A percentile compares a stretch with the other conserved stretches of the same genome.
Conservation (phyloP, 495 filamentous ascomycete genomes). For the Penicillium daleae region DNA sequence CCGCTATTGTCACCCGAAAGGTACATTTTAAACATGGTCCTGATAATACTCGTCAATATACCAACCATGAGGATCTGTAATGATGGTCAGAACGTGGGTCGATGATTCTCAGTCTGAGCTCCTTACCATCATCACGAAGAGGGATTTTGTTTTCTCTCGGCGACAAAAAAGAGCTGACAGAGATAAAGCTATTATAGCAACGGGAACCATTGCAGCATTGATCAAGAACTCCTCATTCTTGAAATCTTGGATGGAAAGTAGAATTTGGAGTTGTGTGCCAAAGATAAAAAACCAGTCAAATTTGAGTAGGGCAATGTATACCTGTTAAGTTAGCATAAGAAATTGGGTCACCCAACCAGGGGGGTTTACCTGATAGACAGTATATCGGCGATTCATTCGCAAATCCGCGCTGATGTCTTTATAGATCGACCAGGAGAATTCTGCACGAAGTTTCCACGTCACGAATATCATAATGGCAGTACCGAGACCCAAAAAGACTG, state of each 20-base stretch:
- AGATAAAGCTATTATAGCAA: conserved; percentile 17
- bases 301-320: conserved; percentile 27
- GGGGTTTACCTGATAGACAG: conserved; percentile 1
- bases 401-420: conserved; percentile 18
- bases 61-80: conserved; percentile 18
- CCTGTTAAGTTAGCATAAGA: conserved; percentile 6
- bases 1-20: neutral
- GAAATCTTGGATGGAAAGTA: conserved; percentile 15
- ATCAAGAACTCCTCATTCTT: conserved; percentile 18
- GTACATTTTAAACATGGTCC: conserved; percentile 16
- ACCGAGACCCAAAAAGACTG: conserved; percentile 22
- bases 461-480: conserved; percentile 22
- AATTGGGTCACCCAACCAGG: neutral
- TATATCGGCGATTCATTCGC: conserved; percentile 11
- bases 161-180: conserved; percentile 20
- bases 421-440: conserved; percentile 20
- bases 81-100: conserved; percentile 2
- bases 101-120: neutral
- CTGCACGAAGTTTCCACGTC: conserved; percentile 18
- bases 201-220: conserved; percentile 19
- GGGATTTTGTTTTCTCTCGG: conserved; percentile 21
- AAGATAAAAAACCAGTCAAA: conserved; percentile 32
- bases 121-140: conserved; percentile 19
- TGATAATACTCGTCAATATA: conserved; percentile 18
- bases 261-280: conserved; percentile 26